A percentile compares a stretch with the other conserved stretches of the same genome.
These are phyloP conservation scores for Tardiomyces digboiensis DNA, from an alignment of 1,139 yeast genomes.

Conservation along the genomic window DNA sequence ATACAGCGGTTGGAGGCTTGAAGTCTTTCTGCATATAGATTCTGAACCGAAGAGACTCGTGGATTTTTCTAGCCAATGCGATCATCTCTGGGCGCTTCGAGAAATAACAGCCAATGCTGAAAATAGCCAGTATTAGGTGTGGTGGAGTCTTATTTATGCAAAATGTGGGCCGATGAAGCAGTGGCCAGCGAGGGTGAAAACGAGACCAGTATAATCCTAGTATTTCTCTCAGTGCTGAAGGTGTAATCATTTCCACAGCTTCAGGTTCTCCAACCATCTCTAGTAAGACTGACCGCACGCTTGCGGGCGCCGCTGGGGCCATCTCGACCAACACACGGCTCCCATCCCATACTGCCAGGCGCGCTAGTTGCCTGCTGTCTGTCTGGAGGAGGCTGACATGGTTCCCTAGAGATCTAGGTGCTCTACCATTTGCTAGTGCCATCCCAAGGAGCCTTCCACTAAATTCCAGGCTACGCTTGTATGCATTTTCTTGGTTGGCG, in stretches of 20 bases:
- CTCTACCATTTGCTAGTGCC: background rate
- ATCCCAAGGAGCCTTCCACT: background rate
- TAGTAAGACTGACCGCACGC: background rate
- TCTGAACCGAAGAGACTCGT: conserved; percentile 46
- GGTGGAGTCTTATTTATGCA: conserved; percentile 40
- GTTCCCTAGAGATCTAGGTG: background rate
- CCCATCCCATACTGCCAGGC: background rate
- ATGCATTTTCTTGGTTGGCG: background rate
- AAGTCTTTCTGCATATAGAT: conserved; percentile 49
- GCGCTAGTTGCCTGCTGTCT: background rate
- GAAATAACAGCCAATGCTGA: conserved; percentile 40
- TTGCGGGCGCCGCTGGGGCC: background rate
- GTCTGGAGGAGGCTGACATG: background rate
- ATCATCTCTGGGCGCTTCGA: conserved; percentile 22
- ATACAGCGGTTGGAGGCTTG: conserved; percentile 46
- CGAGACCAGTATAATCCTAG: conserved; percentile 16
- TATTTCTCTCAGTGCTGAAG: conserved; percentile 14
- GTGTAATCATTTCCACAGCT: conserved; percentile 4
- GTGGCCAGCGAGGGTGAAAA: conserved; percentile 49
- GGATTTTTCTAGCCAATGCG: conserved; percentile 36
- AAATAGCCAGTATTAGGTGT: conserved; percentile 41
- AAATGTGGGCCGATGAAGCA: conserved; percentile 52
- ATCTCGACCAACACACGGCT: background rate
- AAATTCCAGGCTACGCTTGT: background rate
- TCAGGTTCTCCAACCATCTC: background rate